Base-by-base conservation (phyloP, 768 basidiomycete genomes). In the Calvatia gigantea region DNA sequence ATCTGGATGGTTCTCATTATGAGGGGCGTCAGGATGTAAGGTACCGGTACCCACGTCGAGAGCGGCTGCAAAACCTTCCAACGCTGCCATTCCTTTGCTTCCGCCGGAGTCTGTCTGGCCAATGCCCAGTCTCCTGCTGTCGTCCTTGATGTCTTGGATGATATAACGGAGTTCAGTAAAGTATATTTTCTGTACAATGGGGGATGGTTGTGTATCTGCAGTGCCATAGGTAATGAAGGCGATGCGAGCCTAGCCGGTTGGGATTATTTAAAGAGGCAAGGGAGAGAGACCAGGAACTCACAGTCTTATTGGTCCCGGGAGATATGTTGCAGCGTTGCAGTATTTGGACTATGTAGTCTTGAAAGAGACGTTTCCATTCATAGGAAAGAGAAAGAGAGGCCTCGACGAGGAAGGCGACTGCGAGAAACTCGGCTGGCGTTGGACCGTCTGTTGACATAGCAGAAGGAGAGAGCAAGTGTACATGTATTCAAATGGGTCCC, bases 11-110 rank as follows among this genome's bases (percentile, higher is more conserved):
- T 3, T 17, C 38, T 37, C 3, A 39, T 32, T 27, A 4, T 14
- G n/a, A 32, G 23, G 33, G 25, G n/a, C 12, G 6, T 5, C 14
- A 12, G 12, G 14, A 35, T 8, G 47, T n/a, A 28, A 51, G 41
- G 17, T 23, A 31, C 3, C 54, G 19, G 45, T 15, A 29, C 46
- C 41, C 12, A 88, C 87, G 76, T 90, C 87, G 21, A 89, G 68
- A 29, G 82, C 84, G 15, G 87, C 84, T 12, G 86, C 83, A 11
- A 88, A 66, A 6, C 84, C 89, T 56, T 91, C 89, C 6, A 91
- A 69, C 3, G 84, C 83, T 25, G 86, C 84, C 79, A 88, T 77
- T 1, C 87, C 87, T 54, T 63, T 67, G 27, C 66, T 66, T 1
- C 75, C 76, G 5, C 78, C 79, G 6, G 75, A 75, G 42, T 73